These are phyloP conservation scores for Raddia distichophylla DNA, from an alignment of 176 grass and related monocot species.

Conservation along the genomic window DNA sequence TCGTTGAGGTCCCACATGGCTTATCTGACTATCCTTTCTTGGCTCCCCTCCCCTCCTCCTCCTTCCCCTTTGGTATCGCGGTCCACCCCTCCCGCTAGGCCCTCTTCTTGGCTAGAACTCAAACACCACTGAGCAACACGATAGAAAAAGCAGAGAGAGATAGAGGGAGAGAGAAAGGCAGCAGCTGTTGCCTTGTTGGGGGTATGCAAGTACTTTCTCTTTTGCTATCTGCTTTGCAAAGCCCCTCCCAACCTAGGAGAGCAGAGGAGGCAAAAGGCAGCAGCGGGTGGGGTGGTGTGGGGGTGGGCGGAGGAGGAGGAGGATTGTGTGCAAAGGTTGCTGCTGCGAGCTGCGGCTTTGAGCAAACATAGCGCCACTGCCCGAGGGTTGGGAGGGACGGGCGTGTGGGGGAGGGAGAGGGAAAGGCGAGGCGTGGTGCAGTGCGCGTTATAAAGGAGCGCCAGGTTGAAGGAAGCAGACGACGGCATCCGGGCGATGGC, in stretches of 20 bases:
- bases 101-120: conserved; percentile 2
- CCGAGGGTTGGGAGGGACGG: not conserved
- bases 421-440: not conserved
- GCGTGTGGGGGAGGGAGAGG: too few relatives aligned
- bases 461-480: not conserved
- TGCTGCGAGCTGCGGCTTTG: conserved; percentile 15
- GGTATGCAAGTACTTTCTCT: conserved; percentile 61
- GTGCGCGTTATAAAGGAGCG: conserved; percentile 1
- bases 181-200: conserved; percentile 53
- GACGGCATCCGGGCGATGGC: not conserved
- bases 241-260: conserved; percentile 55
- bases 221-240: conserved; percentile 53
- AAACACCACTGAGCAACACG: not conserved
- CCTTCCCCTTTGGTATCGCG: not conserved
- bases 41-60: not conserved
- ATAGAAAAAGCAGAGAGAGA: conserved; percentile 18
- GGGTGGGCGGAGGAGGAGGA: too few relatives aligned
- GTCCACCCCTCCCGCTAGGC: not conserved
- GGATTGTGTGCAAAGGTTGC: conserved; percentile 30
- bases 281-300: not conserved
- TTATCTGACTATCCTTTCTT: not conserved
- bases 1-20: conserved; percentile 97
- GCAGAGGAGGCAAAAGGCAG: conserved; percentile 31
- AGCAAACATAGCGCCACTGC: not conserved
- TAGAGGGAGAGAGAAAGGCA: conserved; percentile 14